Evolutionary conservation across 1,139 yeast genomes (phyloP), one percentile per base, ranked within the genome.

Genomic region (Kodamaea arcana): DNA sequence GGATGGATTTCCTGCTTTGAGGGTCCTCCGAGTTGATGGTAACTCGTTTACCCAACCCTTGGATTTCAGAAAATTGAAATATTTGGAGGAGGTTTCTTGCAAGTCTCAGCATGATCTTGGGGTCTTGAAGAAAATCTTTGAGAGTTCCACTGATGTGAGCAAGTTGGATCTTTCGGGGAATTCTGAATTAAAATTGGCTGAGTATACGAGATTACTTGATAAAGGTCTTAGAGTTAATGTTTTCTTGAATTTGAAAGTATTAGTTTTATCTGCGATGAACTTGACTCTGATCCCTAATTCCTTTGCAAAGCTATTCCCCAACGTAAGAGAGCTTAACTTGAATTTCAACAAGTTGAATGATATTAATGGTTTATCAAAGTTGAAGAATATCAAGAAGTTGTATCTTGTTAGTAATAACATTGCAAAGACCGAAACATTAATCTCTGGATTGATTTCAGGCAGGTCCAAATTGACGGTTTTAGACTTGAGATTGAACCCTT

Each of bases 401-500:
- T 70, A 60, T 37, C 40, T 75, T 35, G 61, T 77, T 15, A 72
- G 78, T 44, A 77, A 77, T 46, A 58, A 63, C 27, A 47, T 77
- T 23, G 40, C 45, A 9, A 59, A 55, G 27, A 51, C 69, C 14
- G 66, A 60, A 34, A 47, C 47, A 12, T 43, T 72, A 1, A 45
- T 74, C n/a, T 49, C 51, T 5, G 60, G 65, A 3, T 49, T 67
- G 24, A 46, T 55, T 8, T 58, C 56, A 0, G 50, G 62, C 1
- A 52, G 76, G 29, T 36, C 47, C 6, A 47, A 59, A 1, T 51
- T 77, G 37, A 59, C 52, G 36, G 54, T 62, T 9, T 48, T 77
- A 14, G 83, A 77, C 49, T 44, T 74, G 30, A 57, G 82, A 34
- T 67, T 75, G 37, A 78, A 78, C 44, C 71, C 78, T 8, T 46